Base-by-base conservation (phyloP, 345 rosid species). In the Acer negundo region DNA sequence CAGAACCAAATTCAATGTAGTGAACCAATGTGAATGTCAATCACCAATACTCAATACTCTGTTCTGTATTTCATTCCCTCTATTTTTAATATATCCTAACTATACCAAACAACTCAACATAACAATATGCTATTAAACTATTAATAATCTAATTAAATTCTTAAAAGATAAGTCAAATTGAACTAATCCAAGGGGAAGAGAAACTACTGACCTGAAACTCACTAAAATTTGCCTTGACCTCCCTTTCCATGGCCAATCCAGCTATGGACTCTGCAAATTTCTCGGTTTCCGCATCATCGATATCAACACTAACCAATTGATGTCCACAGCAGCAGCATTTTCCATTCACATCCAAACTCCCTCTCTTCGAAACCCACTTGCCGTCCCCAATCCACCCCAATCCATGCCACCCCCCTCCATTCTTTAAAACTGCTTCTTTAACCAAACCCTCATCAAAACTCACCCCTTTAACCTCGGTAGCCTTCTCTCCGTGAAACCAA, bases 401-500 rank as follows among this genome's bases (percentile, higher is more conserved):
- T 67, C 99, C 98, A 76, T 95, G 98, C 97, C 96, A 95, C 74
- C 99, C 98, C 1, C 96, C 97, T 12, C 98, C 98, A 75, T 93
- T 95, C 83, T 80, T 92, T 69, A 73, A 56, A 83, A 84, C 69
- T 15, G 84, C 82, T 16, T 80, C 88, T 80, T 84, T 85, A 83
- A 85, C 82, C 62, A 81, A 63, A 66, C 67, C 79, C 55, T 17
- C 78, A 23, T 85, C 88, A 64, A 75, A 70, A 74, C 82, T 80
- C 63, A 13, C 78, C 40, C 84, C 79, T n/a, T 80, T 19, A 44
- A 83, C 78, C 68, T 83, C 86, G 61, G 82, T 75, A 46, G 83
- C 82, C 75, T 75, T 77, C 61, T 78, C 82, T 62, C 87, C 74
- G 61, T 15, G 6, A 74, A 93, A 95, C 94, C 97, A 93, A 67